phyloP scores from a whole-genome alignment of 163 green algal species.

The Coccomyxa subellipsoidea region DNA sequence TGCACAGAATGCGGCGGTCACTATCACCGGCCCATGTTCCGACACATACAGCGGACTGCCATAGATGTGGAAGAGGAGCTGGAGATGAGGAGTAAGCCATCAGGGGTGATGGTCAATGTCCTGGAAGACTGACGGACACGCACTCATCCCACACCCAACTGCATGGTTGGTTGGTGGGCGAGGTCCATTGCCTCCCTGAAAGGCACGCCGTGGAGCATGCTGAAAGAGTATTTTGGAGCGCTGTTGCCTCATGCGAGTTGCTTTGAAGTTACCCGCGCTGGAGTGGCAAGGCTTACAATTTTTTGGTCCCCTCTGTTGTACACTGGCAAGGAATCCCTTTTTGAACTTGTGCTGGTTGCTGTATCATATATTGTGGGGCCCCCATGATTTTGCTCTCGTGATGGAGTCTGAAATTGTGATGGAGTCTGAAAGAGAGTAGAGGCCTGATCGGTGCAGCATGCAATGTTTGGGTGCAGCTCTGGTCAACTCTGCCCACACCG shows the following conservation, averaged over 20 bases:
- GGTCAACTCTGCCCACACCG: too few species aligned
- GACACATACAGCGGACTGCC: constrained; percentile 24
- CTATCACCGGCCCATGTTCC: constrained; percentile 54
- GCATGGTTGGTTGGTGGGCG: background rate
- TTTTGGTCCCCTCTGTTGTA: background rate
- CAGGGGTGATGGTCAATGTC: background rate
- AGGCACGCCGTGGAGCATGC: background rate
- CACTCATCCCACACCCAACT: background rate
- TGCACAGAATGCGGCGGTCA: constrained; percentile 63
- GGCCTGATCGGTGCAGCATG: background rate
- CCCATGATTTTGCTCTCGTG: background rate
- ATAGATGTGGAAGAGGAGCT: background rate
- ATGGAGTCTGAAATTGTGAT: background rate
- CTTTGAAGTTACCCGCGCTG: background rate
- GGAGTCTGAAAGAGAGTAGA: background rate
- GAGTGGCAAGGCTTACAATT: background rate
- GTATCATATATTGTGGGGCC: background rate
- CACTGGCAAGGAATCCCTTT: background rate
- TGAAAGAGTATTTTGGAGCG: background rate
- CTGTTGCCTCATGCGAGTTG: background rate
- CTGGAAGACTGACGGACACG: background rate
- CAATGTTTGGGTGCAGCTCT: too few species aligned
- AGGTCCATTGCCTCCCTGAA: background rate
- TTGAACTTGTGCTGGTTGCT: background rate
- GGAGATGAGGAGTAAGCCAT: background rate